Evolutionary conservation across 1,139 yeast species (phyloP), one percentile per base, ranked within the genome.

Genomic region (Fermentozyma sake): DNA sequence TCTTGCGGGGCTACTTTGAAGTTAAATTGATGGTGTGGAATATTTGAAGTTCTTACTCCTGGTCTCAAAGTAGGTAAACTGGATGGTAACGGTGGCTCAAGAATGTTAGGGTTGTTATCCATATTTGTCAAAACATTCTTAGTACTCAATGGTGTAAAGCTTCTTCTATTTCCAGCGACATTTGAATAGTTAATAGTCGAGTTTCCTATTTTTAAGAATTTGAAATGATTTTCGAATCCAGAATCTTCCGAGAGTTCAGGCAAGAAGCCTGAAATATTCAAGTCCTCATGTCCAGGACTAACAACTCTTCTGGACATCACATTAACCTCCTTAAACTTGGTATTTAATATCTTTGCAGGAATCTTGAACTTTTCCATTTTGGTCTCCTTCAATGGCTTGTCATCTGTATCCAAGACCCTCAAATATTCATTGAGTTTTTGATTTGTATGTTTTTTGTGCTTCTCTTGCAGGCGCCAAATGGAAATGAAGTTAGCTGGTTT

Each of bases 221-320:
- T 52, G 42, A 68, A 61, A 29, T 61, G 64, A 29, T 49, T 50
- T 21, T 55, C 69, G 38, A 68, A 61, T 1, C 70, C 73, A n/a
- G 73, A 67, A 37, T 65, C 72, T 26, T 62, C 61, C 0, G 73
- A 64, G 23, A 68, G 36, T 35, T 68, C 72, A 3, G 74, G 73
- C 32, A 68, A 54, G 33, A 62, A 65, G 7, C 55, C 63, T 3
- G 68, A 53, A 1, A 61, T 60, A 20, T 64, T 48, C 19, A 62
- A 46, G 28, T 63, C 68, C 21, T 61, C 66, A 35, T 42, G 52
- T 5, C 52, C 58, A 13, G 68, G 61, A 39, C 61, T 61, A 7
- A 66, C 66, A 2, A 67, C 53, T 37, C 65, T 55, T 36, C 70
- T 52, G 5, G 71, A 62, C 42, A 56, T 52, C 2, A 67, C 66